phyloP scores from a whole-genome alignment of 2,329 filamentous ascomycete genomes.

The Pyricularia grisea region DNA sequence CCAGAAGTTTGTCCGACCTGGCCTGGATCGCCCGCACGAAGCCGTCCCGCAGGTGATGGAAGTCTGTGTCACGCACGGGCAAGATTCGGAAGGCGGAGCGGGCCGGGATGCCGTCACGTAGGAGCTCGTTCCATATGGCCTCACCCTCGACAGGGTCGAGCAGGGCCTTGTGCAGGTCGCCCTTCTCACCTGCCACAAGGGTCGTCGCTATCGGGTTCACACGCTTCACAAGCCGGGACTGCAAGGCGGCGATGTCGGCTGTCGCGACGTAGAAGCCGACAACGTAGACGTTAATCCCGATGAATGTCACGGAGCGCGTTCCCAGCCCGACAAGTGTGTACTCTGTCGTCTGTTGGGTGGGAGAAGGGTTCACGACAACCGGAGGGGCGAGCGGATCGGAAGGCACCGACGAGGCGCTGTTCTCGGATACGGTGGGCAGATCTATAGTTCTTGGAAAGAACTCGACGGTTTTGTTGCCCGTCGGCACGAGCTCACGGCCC shows the following conservation, averaged over 20 bases:
- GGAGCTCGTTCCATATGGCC: constrained; percentile 62
- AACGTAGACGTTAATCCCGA: constrained; percentile 88
- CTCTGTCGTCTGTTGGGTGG: constrained; percentile 35
- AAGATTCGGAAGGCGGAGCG: constrained; percentile 74
- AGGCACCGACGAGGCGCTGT: constrained; percentile 19
- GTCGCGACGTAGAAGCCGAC: constrained; percentile 88
- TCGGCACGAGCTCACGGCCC: constrained; percentile 66
- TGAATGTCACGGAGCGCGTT: constrained; percentile 80
- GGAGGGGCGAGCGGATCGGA: constrained; percentile 23
- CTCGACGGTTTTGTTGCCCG: constrained; percentile 71
- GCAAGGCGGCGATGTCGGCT: constrained; percentile 70
- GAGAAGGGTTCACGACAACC: constrained; percentile 12
- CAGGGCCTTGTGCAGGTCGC: constrained; percentile 57
- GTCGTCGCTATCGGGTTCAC: constrained; percentile 74
- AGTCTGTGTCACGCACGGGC: constrained; percentile 90
- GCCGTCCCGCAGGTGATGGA: constrained; percentile 82
- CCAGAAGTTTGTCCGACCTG: constrained; percentile 40
- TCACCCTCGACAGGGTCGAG: constrained; percentile 62
- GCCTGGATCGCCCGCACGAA: constrained; percentile 80
- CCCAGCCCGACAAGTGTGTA: constrained; percentile 87
- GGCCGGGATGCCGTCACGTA: constrained; percentile 55
- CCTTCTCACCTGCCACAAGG: constrained; percentile 73
- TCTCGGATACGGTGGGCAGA: constrained; percentile 36
- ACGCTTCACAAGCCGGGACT: constrained; percentile 64
- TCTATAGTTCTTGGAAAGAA: constrained; percentile 66